A percentile compares a stretch with the other conserved stretches of the same genome.
Conservation (phyloP, 768 basidiomycete species). For the Pleurotus eryngii region DNA sequence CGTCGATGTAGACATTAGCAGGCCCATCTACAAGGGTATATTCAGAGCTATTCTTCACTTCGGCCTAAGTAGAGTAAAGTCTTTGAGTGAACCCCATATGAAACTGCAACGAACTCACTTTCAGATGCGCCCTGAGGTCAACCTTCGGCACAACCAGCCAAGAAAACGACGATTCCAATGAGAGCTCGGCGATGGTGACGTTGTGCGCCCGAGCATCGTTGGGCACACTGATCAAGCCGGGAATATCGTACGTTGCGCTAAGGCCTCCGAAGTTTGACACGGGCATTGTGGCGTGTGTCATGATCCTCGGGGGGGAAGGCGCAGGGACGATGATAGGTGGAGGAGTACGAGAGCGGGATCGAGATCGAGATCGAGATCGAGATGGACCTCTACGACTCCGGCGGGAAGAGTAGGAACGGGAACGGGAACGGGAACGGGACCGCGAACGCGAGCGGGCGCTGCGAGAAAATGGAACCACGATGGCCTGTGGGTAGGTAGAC, state of each 20-base stretch:
- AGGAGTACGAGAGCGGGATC: neutral
- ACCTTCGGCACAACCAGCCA: constrained; percentile 27
- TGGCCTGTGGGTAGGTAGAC: neutral
- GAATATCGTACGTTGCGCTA: constrained; percentile 25
- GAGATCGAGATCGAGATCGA: neutral
- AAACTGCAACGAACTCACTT: constrained; percentile 10
- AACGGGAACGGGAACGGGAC: neutral
- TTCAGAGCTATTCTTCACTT: constrained; percentile 31
- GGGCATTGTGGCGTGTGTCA: neutral
- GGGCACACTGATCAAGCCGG: constrained; percentile 21
- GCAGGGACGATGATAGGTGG: neutral
- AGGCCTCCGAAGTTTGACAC: constrained; percentile 14
- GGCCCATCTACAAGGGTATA: constrained; percentile 32
- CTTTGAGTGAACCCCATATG: neutral
- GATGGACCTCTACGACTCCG: neutral
- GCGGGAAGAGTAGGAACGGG: neutral
- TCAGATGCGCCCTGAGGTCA: constrained; percentile 21
- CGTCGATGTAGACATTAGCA: constrained; percentile 38
- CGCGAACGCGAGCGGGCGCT: neutral
- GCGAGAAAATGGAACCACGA: neutral
- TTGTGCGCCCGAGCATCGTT: constrained; percentile 23
- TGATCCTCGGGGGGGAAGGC: neutral
- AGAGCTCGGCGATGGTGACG: constrained; percentile 24
- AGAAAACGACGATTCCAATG: constrained; percentile 19
- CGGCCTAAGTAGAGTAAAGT: neutral